These are phyloP conservation scores for Zymoseptoria ardabiliae DNA, from an alignment of 2,329 filamentous ascomycete species.

Conservation along the genomic window DNA sequence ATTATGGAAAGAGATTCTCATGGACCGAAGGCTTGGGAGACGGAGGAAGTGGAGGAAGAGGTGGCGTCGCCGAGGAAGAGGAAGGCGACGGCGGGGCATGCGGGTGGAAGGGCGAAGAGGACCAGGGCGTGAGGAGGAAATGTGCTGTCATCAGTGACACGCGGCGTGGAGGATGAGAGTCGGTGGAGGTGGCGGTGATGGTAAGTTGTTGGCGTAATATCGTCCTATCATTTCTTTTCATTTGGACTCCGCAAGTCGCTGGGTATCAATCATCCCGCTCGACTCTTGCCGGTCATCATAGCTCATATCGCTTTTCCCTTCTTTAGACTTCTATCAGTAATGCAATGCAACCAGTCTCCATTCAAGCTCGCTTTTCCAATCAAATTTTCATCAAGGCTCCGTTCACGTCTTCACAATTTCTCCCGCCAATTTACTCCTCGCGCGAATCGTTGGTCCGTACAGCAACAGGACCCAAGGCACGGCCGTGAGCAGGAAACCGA, in stretches of 20 bases:
- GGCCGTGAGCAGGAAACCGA: slow-evolving; percentile 58
- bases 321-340: not conserved
- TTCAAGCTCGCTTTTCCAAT: not conserved
- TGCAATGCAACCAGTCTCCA: not conserved
- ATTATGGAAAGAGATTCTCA: not conserved
- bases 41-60: not conserved
- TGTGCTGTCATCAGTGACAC: not conserved
- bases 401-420: slow-evolving; percentile 26
- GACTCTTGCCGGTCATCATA: not conserved
- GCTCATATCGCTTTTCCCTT: not conserved
- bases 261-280: not conserved
- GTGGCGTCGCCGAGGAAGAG: not conserved
- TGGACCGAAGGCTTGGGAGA: not conserved
- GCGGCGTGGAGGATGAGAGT: not conserved
- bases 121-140: not conserved
- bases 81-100: not conserved
- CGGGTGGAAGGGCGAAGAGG: not conserved
- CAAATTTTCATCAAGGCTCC: too few relatives aligned
- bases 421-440: slow-evolving; percentile 66
- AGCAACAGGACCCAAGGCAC: slow-evolving; percentile 85
- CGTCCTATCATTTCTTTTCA: not conserved
- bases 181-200: not conserved
- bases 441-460: slow-evolving; percentile 68
- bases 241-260: not conserved
- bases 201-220: not conserved